These are phyloP conservation scores for Musa balbisiana DNA, from an alignment of 202 grass and related monocot genomes.

Conservation along the genomic window DNA sequence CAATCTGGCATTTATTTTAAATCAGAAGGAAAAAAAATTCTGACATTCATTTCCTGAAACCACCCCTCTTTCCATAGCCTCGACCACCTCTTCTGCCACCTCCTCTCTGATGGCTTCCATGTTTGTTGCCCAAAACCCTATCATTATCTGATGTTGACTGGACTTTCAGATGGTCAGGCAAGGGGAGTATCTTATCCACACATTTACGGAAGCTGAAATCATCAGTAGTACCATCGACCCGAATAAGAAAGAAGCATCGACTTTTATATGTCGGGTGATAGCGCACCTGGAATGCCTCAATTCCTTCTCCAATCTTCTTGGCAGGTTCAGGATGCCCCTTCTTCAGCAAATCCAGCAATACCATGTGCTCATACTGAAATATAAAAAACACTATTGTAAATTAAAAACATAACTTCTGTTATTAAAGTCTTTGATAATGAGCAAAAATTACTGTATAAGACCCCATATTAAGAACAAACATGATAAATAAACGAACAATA, in stretches of 20 bases:
- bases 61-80: constrained; percentile 21
- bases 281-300: constrained; percentile 77
- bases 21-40: background rate
- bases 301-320: constrained; percentile 72
- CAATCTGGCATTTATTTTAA: background rate
- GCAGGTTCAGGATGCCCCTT: constrained; percentile 63
- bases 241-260: constrained; percentile 71
- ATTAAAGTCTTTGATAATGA: background rate
- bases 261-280: constrained; percentile 63
- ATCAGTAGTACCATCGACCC: constrained; percentile 56
- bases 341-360: constrained; percentile 62
- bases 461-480: background rate
- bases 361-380: constrained; percentile 82
- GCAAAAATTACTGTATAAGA: background rate
- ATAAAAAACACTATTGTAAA: background rate
- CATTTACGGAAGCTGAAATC: constrained; percentile 99
- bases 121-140: constrained; percentile 22
- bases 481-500: background rate
- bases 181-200: constrained; percentile 68
- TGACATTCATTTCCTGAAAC: background rate
- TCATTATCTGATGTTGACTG: constrained; percentile 1
- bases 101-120: constrained; percentile 15
- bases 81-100: constrained; percentile 35
- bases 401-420: background rate
- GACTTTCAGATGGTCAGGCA: constrained; percentile 69